phyloP scores from a whole-genome alignment of 208 protist genomes.

The Trypanosomatidae sp. region DNA sequence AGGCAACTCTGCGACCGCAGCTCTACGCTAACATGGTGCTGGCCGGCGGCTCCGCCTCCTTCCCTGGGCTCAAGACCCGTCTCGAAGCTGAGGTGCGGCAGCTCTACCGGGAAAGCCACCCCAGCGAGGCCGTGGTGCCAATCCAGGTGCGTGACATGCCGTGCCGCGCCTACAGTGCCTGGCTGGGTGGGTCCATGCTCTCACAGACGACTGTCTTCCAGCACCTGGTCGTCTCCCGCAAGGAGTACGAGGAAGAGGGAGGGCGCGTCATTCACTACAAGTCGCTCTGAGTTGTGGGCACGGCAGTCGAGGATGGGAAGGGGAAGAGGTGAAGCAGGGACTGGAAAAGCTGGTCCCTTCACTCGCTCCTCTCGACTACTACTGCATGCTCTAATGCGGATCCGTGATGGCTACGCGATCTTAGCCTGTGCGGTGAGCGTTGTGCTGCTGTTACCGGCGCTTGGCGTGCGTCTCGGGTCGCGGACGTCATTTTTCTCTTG shows the following conservation, averaged over 20 bases:
- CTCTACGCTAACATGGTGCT: constrained; percentile 95
- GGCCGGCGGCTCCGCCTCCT: constrained; percentile 90
- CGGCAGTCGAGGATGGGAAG: neutral
- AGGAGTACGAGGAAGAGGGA: constrained; percentile 89
- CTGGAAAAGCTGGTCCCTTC: neutral
- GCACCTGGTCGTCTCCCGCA: constrained; percentile 74
- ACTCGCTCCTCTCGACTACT: neutral
- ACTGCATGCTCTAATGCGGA: neutral
- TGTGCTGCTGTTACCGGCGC: neutral
- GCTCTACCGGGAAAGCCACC: constrained; percentile 85
- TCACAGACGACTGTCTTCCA: constrained; percentile 87
- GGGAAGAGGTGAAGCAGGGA: neutral
- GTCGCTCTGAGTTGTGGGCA: constrained; percentile 39
- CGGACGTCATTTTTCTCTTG: neutral
- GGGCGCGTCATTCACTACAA: constrained; percentile 89
- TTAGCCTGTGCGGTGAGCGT: neutral
- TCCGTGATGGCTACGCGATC: neutral
- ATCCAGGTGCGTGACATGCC: constrained; percentile 72
- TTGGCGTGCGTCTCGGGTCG: neutral
- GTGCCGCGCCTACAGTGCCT: constrained; percentile 80
- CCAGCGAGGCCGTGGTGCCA: constrained; percentile 78
- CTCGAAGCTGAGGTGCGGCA: constrained; percentile 89
- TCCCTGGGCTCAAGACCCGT: constrained; percentile 75
- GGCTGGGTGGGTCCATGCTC: constrained; percentile 84
- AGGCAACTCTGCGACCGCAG: constrained; percentile 82